phyloP scores from a whole-genome alignment of 305 asterid genomes.

The Plantago coronopus region DNA sequence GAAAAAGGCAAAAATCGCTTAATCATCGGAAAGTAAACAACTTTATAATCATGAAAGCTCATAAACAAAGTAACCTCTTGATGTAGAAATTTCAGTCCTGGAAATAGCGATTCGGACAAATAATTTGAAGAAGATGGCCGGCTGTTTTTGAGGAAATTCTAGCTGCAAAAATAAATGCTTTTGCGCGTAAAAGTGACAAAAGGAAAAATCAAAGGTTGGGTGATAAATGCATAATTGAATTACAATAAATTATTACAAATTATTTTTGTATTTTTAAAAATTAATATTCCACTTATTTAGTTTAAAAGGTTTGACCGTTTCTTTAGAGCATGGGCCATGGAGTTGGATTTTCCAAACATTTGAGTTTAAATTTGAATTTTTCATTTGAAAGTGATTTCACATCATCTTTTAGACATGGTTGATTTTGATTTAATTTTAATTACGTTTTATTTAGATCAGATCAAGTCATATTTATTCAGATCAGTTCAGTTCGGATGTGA shows the following conservation, averaged over 20 bases:
- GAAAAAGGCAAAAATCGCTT: conserved; percentile 16
- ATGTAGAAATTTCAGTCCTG: conserved; percentile 8
- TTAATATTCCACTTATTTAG: no score
- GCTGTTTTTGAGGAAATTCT: background rate
- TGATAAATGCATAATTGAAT: background rate
- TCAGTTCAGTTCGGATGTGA: no score
- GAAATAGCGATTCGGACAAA: conserved; percentile 11
- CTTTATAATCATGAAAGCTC: conserved; percentile 23
- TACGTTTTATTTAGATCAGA: no score
- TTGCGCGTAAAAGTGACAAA: background rate
- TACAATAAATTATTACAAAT: background rate
- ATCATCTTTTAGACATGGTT: no score
- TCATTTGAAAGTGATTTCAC: no score
- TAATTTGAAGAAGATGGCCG: background rate
- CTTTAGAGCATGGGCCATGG: no score
- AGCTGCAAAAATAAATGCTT: background rate
- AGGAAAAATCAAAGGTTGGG: background rate
- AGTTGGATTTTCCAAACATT: no score
- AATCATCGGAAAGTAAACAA: conserved; percentile 17
- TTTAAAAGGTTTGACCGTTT: no score
- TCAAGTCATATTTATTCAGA: no score
- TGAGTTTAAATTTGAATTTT: no score
- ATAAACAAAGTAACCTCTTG: background rate
- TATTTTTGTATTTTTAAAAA: no score
- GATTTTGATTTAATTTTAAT: no score